These are phyloP conservation scores for Bretziella fagacearum DNA, from an alignment of 2,329 filamentous ascomycete species.

Conservation along the genomic window DNA sequence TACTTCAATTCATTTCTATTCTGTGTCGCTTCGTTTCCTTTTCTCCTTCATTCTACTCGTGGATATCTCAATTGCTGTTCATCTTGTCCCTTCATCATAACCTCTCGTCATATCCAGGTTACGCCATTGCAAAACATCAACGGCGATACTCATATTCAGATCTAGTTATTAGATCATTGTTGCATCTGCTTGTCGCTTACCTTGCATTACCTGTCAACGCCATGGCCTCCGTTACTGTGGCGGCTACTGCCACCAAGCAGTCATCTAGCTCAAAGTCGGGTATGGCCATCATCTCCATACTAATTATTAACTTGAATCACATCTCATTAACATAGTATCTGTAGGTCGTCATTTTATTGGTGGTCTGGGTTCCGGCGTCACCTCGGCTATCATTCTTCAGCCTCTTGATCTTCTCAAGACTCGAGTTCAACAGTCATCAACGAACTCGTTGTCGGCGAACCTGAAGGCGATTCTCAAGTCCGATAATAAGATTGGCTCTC, in stretches of 20 bases:
- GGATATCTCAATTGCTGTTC: too few relatives aligned
- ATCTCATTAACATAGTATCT: not conserved
- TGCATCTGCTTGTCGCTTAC: too few relatives aligned
- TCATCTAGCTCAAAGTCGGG: constrained; percentile 13
- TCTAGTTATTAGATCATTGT: too few relatives aligned
- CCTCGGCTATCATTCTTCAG: constrained; percentile 79
- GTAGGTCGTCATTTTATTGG: constrained; percentile 73
- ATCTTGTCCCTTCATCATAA: too few relatives aligned
- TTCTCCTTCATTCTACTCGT: too few relatives aligned
- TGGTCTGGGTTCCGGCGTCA: constrained; percentile 71
- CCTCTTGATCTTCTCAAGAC: constrained; percentile 95
- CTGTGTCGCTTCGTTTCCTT: too few relatives aligned
- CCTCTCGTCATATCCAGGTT: too few relatives aligned
- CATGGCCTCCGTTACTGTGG: not conserved
- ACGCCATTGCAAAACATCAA: too few relatives aligned
- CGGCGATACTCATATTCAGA: too few relatives aligned
- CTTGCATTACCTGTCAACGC: not conserved
- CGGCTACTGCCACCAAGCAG: constrained; percentile 1
- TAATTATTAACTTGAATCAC: not conserved
- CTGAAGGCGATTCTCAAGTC: constrained; percentile 42
- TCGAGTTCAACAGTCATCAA: constrained; percentile 73
- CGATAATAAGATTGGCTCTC: constrained; percentile 42
- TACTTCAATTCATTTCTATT: too few relatives aligned
- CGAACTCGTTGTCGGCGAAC: constrained; percentile 49
- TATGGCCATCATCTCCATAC: not conserved